Conservation (phyloP, 2,329 filamentous ascomycete species). For the Trichothecium roseum region DNA sequence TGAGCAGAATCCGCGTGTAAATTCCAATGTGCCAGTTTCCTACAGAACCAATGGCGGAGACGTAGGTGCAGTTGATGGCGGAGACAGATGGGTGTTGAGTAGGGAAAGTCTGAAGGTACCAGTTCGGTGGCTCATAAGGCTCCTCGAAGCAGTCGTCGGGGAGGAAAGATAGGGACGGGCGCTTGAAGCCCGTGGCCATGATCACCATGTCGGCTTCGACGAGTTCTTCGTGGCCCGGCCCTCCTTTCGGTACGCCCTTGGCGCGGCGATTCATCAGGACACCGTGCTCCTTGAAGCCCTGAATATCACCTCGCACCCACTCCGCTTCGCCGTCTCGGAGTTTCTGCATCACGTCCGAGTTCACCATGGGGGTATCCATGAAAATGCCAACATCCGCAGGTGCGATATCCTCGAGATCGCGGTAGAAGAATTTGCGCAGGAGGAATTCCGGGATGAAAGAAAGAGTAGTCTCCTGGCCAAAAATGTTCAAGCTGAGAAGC, state of each 20-base stretch:
- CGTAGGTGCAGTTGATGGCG: slow-evolving; percentile 74
- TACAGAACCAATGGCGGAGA: slow-evolving; percentile 70
- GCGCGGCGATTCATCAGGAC: slow-evolving; percentile 62
- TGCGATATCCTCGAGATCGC: slow-evolving; percentile 64
- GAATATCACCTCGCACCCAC: slow-evolving; percentile 75
- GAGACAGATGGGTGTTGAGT: slow-evolving; percentile 63
- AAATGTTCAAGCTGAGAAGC: slow-evolving; percentile 66
- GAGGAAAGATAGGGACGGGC: slow-evolving; percentile 64
- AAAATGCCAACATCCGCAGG: slow-evolving; percentile 66
- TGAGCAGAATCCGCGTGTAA: slow-evolving; percentile 75
- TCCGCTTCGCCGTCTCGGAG: slow-evolving; percentile 61
- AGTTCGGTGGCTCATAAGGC: slow-evolving; percentile 70
- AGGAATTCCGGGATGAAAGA: slow-evolving; percentile 71
- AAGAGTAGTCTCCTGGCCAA: slow-evolving; percentile 64
- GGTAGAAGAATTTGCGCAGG: slow-evolving; percentile 71
- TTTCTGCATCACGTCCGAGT: slow-evolving; percentile 68
- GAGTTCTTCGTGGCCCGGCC: slow-evolving; percentile 55
- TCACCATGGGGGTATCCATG: slow-evolving; percentile 79
- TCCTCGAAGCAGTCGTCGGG: slow-evolving; percentile 62
- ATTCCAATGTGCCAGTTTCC: slow-evolving; percentile 87
- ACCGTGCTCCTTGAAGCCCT: slow-evolving; percentile 51
- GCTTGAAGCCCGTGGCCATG: slow-evolving; percentile 73
- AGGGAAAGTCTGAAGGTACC: slow-evolving; percentile 83
- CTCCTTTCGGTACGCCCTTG: slow-evolving; percentile 65
- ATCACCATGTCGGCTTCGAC: slow-evolving; percentile 68